Evolutionary conservation across 2,329 filamentous ascomycete species (phyloP), one percentile per base, ranked within the genome.

Genomic region (Aureobasidium sp.): DNA sequence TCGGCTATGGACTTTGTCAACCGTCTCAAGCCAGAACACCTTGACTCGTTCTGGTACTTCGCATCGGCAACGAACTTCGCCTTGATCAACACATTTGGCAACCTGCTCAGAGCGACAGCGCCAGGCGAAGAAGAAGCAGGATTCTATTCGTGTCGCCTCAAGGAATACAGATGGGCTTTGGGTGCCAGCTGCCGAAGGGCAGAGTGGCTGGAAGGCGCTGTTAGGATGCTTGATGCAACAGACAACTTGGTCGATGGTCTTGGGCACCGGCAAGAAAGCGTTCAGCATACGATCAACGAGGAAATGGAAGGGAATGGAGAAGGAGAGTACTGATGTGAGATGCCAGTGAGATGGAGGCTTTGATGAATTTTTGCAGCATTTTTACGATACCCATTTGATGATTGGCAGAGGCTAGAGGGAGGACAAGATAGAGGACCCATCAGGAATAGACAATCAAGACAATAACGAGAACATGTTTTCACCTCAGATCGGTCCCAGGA

Each of bases 1-100:
- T 95, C 90, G 26, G 91, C 92, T 66, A 96, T 97, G 89, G 93
- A 97, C 73, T 96, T 97, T 75, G 91, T 96, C 69, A 97, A 97
- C 75, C 87, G 93, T 0, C 83, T 97, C 36, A 91, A 89, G 48
- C 90, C 91, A 0, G 85, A 87, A 39, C 92, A 97, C 69, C 82
- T 97, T 34, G 86, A 88, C n/a, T 84, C 90, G 0, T 97, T 97
- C 76, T 97, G 93, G 93, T 92, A 89, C 72, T 93, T 92, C 71
- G 87, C 89, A 1, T 90, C 88, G 44, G 90, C 91, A 70, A 89
- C 89, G 41, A 96, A 96, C 75, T 97, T 97, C 75, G 92, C 93
- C 0, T 81, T 97, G 12, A 96, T 97, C 69, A 92, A 91, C 61
- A 96, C 92, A 0, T 97, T 97, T 72, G 93, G 92, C 3, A 90